Conservation (phyloP, 1,284 basidiomycete species). For the Cryptococcus sp. region DNA sequence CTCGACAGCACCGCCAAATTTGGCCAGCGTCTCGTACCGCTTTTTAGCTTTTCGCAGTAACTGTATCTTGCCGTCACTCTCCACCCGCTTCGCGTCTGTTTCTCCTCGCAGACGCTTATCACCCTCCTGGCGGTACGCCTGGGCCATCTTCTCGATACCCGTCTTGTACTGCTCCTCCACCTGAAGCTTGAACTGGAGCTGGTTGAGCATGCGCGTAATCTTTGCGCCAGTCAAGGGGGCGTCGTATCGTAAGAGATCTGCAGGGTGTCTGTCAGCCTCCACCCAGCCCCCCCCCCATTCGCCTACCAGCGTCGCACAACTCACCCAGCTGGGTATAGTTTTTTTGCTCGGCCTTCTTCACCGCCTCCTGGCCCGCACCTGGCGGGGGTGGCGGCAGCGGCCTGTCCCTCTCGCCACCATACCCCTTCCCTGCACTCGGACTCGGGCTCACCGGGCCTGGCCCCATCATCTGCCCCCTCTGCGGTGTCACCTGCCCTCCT, state of each 20-base stretch:
- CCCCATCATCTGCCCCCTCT: slow-evolving; percentile 20
- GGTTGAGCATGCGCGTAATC: slow-evolving; percentile 96
- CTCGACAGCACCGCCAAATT: slow-evolving; percentile 83
- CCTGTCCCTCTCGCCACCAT: slow-evolving; percentile 27
- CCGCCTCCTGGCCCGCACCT: slow-evolving; percentile 15
- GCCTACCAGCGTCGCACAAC: slow-evolving; percentile 2
- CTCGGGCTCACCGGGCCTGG: slow-evolving; percentile 21
- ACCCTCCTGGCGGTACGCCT: slow-evolving; percentile 87
- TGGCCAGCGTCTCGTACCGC: slow-evolving; percentile 92
- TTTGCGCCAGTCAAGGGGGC: slow-evolving; percentile 94
- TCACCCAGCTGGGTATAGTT: slow-evolving; percentile 47
- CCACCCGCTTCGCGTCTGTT: slow-evolving; percentile 87
- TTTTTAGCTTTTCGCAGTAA: slow-evolving; percentile 87
- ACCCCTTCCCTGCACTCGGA: slow-evolving; percentile 20
- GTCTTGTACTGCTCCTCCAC: slow-evolving; percentile 98
- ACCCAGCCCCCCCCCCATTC: no score
- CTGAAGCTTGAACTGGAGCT: slow-evolving; percentile 98
- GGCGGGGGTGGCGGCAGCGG: slow-evolving; percentile 38
- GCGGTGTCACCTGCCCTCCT: slow-evolving; percentile 5
- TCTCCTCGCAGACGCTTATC: slow-evolving; percentile 90
- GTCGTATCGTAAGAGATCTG: slow-evolving; percentile 94
- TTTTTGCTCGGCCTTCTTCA: slow-evolving; percentile 27
- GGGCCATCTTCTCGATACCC: slow-evolving; percentile 99
- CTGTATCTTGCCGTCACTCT: slow-evolving; percentile 95
- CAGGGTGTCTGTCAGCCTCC: background rate